phyloP scores from a whole-genome alignment of 2,329 filamentous ascomycete species.

The Epichloe gansuensis region DNA sequence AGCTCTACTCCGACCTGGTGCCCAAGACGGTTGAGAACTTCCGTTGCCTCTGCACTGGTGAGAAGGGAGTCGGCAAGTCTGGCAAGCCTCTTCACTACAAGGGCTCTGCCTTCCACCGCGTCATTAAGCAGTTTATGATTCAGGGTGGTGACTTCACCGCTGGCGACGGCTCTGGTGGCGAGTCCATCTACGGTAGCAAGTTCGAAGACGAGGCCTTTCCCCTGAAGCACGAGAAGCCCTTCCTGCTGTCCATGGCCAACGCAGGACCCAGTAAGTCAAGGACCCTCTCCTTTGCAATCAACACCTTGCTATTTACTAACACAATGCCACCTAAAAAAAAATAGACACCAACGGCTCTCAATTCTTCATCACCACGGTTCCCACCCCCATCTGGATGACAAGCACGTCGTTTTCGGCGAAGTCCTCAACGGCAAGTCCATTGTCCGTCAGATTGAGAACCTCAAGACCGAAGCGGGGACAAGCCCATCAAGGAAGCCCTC shows the following conservation, averaged over 20 bases:
- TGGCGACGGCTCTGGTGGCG: slow-evolving; percentile 88
- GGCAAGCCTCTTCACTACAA: slow-evolving; percentile 90
- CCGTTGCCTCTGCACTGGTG: slow-evolving; percentile 83
- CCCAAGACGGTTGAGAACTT: slow-evolving; percentile 97
- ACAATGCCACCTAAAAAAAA: neutral
- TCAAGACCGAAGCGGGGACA: slow-evolving; percentile 63
- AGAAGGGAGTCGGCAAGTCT: slow-evolving; percentile 72
- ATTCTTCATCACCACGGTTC: slow-evolving; percentile 94
- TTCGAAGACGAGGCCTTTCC: slow-evolving; percentile 96
- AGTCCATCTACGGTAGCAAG: slow-evolving; percentile 95
- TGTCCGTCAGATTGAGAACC: slow-evolving; percentile 80
- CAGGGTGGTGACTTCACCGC: slow-evolving; percentile 88
- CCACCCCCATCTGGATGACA: slow-evolving; percentile 88
- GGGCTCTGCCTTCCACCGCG: slow-evolving; percentile 82
- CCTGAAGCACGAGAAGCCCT: slow-evolving; percentile 81
- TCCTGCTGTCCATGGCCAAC: slow-evolving; percentile 95
- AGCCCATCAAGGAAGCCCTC: slow-evolving; percentile 59
- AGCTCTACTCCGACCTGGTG: slow-evolving; percentile 66
- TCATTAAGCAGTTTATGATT: slow-evolving; percentile 99
- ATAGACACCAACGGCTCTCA: slow-evolving; percentile 88
- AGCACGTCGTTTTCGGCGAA: slow-evolving; percentile 96
- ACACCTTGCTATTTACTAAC: neutral
- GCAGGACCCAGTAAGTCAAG: slow-evolving; percentile 67
- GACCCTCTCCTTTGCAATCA: too few species aligned
- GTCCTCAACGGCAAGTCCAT: slow-evolving; percentile 88